phyloP scores from a whole-genome alignment of 78 protist species.

The Tieghemostelium lacteum region DNA sequence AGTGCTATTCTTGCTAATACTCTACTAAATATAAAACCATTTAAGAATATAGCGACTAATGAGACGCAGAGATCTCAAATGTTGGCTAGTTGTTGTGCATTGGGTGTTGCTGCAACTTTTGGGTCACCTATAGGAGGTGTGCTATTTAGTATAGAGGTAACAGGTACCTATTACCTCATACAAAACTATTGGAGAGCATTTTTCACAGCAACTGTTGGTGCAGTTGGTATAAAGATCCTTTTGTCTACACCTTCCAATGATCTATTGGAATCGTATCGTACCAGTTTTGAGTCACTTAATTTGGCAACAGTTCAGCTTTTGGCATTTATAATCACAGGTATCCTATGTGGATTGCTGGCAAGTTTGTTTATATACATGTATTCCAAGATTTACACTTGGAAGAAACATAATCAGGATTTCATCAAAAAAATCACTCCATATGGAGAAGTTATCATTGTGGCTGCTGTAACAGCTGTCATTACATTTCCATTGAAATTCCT shows the following conservation, averaged over 20 bases:
- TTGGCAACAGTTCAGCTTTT: constrained; percentile 50
- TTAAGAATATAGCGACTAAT: constrained; percentile 40
- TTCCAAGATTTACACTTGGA: constrained; percentile 54
- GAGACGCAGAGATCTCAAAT: constrained; percentile 74
- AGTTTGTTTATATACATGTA: constrained; percentile 43
- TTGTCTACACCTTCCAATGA: constrained; percentile 1
- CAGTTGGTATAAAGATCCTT: constrained; percentile 62
- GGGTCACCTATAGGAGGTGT: constrained; percentile 94
- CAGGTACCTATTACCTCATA: constrained; percentile 86
- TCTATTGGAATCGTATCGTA: constrained; percentile 66
- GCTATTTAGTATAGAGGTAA: constrained; percentile 88
- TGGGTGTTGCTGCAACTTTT: constrained; percentile 90
- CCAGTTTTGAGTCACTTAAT: constrained; percentile 1
- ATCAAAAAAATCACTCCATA: constrained; percentile 53
- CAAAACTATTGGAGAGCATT: constrained; percentile 77
- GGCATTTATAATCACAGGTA: constrained; percentile 57
- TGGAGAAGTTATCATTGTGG: constrained; percentile 69
- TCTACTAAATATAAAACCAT: constrained; percentile 22
- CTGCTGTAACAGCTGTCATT: constrained; percentile 38
- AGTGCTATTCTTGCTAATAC: constrained; percentile 68
- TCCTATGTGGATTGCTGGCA: constrained; percentile 41
- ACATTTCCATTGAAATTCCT: constrained; percentile 53
- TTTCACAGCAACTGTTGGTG: constrained; percentile 69
- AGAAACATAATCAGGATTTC: constrained; percentile 46
- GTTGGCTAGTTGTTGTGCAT: constrained; percentile 88